These are phyloP conservation scores for Dispira simplex DNA, from an alignment of 192 early-diverging fungal genomes.

Conservation along the genomic window DNA sequence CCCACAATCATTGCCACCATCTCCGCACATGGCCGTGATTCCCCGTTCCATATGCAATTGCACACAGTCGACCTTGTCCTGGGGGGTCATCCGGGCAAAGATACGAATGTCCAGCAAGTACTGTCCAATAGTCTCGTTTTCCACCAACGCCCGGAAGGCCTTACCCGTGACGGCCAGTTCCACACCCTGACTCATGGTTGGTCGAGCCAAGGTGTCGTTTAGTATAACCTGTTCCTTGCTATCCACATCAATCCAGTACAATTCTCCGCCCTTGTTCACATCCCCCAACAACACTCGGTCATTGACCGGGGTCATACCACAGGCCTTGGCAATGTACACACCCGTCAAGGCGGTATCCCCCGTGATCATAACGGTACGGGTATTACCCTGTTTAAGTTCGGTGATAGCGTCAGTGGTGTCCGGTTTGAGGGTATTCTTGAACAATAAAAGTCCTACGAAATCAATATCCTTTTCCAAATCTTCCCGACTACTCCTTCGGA, in stretches of 20 bases:
- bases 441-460: slow-evolving; percentile 49
- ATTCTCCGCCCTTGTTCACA: slow-evolving; percentile 21
- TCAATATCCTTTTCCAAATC: slow-evolving; percentile 40
- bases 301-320: slow-evolving; percentile 27
- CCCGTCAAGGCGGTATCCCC: slow-evolving; percentile 69
- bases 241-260: slow-evolving; percentile 46
- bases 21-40: slow-evolving; percentile 73
- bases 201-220: slow-evolving; percentile 16
- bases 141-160: slow-evolving; percentile 38
- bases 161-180: slow-evolving; percentile 61
- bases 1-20: slow-evolving; percentile 74
- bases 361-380: slow-evolving; percentile 71
- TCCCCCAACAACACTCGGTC: slow-evolving; percentile 34
- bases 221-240: slow-evolving; percentile 18
- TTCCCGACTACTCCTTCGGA: slow-evolving; percentile 29
- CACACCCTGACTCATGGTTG: slow-evolving; percentile 18
- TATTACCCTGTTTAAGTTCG: slow-evolving; percentile 49
- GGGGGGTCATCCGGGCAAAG: slow-evolving; percentile 67
- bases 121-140: slow-evolving; percentile 25
- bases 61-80: slow-evolving; percentile 61
- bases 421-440: slow-evolving; percentile 61
- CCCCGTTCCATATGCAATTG: slow-evolving; percentile 55
- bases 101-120: slow-evolving; percentile 52
- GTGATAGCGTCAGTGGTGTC: slow-evolving; percentile 50
- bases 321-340: slow-evolving; percentile 46